These are phyloP conservation scores for Xylariales sp. DNA, from an alignment of 2,329 filamentous ascomycete genomes.

Conservation along the genomic window DNA sequence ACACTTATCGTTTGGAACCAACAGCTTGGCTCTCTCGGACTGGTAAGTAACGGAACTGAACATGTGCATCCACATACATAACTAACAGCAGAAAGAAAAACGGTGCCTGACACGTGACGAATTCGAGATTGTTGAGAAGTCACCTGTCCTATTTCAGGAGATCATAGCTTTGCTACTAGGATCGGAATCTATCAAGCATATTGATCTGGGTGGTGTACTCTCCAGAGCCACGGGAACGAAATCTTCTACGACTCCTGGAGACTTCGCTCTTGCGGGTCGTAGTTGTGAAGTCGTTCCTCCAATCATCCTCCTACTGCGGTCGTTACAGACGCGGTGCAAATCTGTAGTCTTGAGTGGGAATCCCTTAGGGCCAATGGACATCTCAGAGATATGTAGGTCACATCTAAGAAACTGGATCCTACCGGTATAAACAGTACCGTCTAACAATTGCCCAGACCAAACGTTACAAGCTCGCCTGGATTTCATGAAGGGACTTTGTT, in stretches of 20 bases:
- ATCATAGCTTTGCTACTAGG: conserved; percentile 52
- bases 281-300: conserved; percentile 40
- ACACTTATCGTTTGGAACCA: conserved; percentile 37
- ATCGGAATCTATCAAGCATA: conserved; percentile 49
- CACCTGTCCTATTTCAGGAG: conserved; percentile 50
- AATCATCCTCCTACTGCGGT: conserved; percentile 45
- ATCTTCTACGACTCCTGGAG: conserved; percentile 8
- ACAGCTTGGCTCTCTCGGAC: conserved; percentile 49
- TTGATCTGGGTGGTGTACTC: conserved; percentile 45
- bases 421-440: no score
- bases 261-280: neutral
- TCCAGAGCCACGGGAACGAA: conserved; percentile 14
- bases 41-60: conserved; percentile 29
- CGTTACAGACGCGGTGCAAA: conserved; percentile 43
- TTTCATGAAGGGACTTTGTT: conserved; percentile 42
- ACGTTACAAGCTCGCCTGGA: conserved; percentile 26
- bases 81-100: conserved; percentile 21
- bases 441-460: conserved; percentile 17
- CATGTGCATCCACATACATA: neutral
- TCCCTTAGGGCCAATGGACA: conserved; percentile 38
- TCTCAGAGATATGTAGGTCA: conserved; percentile 43
- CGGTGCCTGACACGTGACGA: conserved; percentile 43
- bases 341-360: conserved; percentile 49
- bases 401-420: no score
- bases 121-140: conserved; percentile 42